phyloP scores from a whole-genome alignment of 306 rosid genomes.

The Heteromeles arbutifolia region DNA sequence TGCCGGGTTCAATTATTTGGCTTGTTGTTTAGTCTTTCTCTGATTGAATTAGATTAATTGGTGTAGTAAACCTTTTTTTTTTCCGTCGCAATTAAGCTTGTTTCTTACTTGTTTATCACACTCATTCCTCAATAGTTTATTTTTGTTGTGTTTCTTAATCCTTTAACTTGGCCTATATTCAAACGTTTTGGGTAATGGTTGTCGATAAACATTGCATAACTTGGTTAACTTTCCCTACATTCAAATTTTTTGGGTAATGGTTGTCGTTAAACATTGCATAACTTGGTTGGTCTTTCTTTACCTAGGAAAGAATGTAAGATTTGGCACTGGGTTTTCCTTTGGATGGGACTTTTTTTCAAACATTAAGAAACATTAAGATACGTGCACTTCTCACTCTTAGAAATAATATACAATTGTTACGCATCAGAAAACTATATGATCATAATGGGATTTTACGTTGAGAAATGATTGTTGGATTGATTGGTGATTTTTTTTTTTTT shows the following conservation, averaged over 20 bases:
- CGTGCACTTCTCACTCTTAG: no score
- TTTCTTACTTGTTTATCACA: not conserved
- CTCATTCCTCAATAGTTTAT: not conserved
- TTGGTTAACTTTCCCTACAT: not conserved
- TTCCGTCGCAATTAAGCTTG: not conserved
- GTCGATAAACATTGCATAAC: not conserved
- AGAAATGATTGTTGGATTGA: no score
- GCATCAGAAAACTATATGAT: no score
- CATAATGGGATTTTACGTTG: no score
- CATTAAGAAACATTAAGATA: not conserved
- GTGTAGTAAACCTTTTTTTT: not conserved
- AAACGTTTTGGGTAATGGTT: not conserved
- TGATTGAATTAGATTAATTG: not conserved
- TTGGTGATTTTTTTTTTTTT: no score
- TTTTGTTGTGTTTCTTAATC: not conserved
- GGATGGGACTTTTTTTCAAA: not conserved
- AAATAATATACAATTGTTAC: no score
- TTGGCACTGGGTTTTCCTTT: not conserved
- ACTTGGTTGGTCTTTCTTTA: not conserved
- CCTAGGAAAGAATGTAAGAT: not conserved
- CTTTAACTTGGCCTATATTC: not conserved
- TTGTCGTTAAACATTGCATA: not conserved
- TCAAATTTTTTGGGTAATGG: not conserved
- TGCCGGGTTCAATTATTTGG: not conserved
- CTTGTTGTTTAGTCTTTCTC: not conserved